phyloP scores from a whole-genome alignment of 1,284 basidiomycete species.

The Stereum hirsutum region DNA sequence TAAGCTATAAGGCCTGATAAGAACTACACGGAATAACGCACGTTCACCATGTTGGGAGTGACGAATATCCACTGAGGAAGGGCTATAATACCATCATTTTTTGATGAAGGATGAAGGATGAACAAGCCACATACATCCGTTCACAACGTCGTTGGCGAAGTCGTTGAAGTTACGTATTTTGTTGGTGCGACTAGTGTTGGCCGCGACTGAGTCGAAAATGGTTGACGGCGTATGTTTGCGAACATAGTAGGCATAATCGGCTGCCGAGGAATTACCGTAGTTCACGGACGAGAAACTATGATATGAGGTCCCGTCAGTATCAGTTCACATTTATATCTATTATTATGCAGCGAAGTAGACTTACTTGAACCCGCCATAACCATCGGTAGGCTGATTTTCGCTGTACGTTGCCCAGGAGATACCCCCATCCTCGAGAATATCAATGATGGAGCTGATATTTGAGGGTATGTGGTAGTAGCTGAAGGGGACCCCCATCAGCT shows the following conservation, averaged over 20 bases:
- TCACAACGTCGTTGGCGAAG: constrained; percentile 39
- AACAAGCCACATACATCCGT: too few species aligned
- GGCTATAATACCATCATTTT: too few species aligned
- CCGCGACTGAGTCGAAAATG: constrained; percentile 35
- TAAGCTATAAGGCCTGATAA: too few species aligned
- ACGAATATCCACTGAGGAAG: constrained; percentile 53
- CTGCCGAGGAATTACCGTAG: constrained; percentile 32
- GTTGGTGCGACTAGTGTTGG: constrained; percentile 24
- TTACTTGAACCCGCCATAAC: constrained; percentile 30
- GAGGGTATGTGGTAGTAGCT: too few species aligned
- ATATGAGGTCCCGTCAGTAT: constrained; percentile 13
- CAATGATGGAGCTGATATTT: constrained; percentile 50
- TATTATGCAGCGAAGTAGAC: constrained; percentile 8
- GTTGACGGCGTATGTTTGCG: constrained; percentile 50
- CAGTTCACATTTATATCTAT: background rate
- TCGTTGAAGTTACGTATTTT: constrained; percentile 52
- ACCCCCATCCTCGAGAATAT: constrained; percentile 51
- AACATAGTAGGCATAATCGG: constrained; percentile 34
- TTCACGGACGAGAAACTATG: constrained; percentile 30
- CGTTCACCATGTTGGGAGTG: constrained; percentile 46
- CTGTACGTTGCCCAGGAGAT: constrained; percentile 49
- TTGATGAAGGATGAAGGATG: too few species aligned
- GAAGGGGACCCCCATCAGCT: too few species aligned
- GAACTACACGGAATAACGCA: too few species aligned
- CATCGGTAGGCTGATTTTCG: constrained; percentile 53